Evolutionary conservation across 176 grass and related monocot species (phyloP).

Genomic region (Aegilops bicornis): DNA sequence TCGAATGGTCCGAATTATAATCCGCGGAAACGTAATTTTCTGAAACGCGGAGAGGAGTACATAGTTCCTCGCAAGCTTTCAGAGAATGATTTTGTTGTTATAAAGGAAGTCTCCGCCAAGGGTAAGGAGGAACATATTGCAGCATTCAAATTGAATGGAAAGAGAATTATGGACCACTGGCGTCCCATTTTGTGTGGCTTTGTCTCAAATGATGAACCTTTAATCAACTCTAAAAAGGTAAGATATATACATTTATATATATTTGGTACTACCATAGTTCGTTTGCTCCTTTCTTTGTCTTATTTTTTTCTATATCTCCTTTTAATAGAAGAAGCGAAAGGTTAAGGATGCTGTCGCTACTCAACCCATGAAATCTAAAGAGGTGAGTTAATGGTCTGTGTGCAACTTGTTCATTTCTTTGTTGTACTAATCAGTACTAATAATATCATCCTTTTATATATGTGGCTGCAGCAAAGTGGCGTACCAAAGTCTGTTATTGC

Average conservation of each 20-base stretch:
- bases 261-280: neutral
- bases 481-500: too few relatives aligned
- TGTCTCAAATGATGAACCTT: neutral
- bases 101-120: neutral
- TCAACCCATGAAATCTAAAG: too few relatives aligned
- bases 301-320: too few relatives aligned
- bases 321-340: too few relatives aligned
- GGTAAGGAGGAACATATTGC: neutral
- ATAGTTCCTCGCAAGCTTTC: neutral
- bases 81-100: neutral
- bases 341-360: too few relatives aligned
- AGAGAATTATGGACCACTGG: neutral
- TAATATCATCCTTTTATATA: too few relatives aligned
- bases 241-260: neutral
- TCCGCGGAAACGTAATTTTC: neutral
- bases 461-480: too few relatives aligned
- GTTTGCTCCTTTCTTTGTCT: too few relatives aligned
- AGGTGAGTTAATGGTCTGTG: too few relatives aligned
- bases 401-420: too few relatives aligned
- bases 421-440: too few relatives aligned
- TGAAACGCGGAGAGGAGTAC: neutral
- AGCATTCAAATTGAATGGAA: neutral
- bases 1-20: too few relatives aligned
- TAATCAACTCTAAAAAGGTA: neutral
- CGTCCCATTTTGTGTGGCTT: neutral